Evolutionary conservation across 805 yeast species (phyloP), one percentile per base, ranked within the genome.

Genomic region (Hanseniaspora mollemarum): DNA sequence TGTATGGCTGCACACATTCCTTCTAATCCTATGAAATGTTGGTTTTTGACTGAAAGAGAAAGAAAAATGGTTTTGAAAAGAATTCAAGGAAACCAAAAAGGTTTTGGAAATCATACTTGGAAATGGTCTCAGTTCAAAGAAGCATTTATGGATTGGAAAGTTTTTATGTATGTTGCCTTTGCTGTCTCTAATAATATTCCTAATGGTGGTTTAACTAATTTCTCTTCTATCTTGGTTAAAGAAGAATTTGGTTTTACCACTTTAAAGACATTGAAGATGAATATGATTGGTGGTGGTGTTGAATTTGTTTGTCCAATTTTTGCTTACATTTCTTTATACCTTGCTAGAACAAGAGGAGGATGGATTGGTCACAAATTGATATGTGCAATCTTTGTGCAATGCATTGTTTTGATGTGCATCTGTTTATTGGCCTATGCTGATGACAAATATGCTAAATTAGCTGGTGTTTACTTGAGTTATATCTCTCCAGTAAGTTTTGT

Each of bases 131-230:
- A 81, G 60, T 65, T 77, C 39, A 62, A 59, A 21, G 82, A 79
- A 59, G 74, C 76, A 10, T 49, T 76, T 29, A 57, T 58, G 10
- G 85, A 80, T 56, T 52, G 64, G 43, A 72, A 74, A 57, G 68
- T 75, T 9, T 77, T 77, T 74, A 55, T 76, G 21, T 62, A 69
- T 53, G 67, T 76, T 52, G 53, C 65, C 2, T 65, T 69, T 45
- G 72, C 68, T 42, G 60, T 70, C 15, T 59, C 71, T 35, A 67
- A 64, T 44, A 70, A 71, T 59, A 64, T 72, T 54, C 80, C 74
- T 54, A 74, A 76, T 55, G 82, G 81, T 55, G 83, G 80, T 43
- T 60, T 73, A 46, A 68, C 76, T 16, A 71, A 70, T 60, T 75
- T 74, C 57, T 67, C 72, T 41, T 65, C 71, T 40, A 69, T 76